Conservation (phyloP, 2,329 filamentous ascomycete species). For the Diaporthe aspalathi region DNA sequence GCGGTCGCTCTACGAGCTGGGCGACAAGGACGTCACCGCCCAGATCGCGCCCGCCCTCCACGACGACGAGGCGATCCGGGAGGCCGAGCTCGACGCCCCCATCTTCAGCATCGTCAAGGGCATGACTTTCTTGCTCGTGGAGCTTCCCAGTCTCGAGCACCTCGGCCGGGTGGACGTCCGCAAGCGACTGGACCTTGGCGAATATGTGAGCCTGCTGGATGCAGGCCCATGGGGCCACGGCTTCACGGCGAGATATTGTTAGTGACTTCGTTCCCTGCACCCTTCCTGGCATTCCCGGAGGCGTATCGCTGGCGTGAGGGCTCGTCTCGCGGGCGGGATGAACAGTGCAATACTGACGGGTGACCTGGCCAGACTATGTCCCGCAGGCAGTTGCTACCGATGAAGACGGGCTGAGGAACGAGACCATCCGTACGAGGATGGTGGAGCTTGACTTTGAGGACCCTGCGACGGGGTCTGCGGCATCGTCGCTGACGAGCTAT, state of each 20-base stretch:
- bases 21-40: conserved; percentile 42
- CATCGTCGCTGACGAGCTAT: conserved; percentile 66
- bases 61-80: conserved; percentile 45
- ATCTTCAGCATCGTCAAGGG: conserved; percentile 76
- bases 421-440: conserved; percentile 67
- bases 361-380: conserved; percentile 62
- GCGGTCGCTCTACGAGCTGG: conserved; percentile 46
- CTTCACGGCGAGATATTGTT: conserved; percentile 62
- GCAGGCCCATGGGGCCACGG: conserved; percentile 64
- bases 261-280: not conserved
- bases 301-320: not conserved
- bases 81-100: conserved; percentile 56
- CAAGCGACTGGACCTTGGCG: conserved; percentile 46
- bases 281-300: not conserved
- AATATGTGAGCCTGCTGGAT: conserved; percentile 55
- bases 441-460: conserved; percentile 65
- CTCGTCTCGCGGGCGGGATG: too few relatives aligned
- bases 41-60: conserved; percentile 49
- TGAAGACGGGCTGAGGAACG: conserved; percentile 44
- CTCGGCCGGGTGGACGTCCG: conserved; percentile 57
- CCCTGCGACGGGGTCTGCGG: conserved; percentile 72
- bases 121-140: conserved; percentile 77
- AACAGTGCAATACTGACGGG: not conserved
- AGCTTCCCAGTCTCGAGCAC: conserved; percentile 69
- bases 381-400: conserved; percentile 45